A percentile compares a stretch with the other conserved stretches of the same genome.
Conservation (phyloP, 768 basidiomycete species). For the Kwoniella europaea region DNA sequence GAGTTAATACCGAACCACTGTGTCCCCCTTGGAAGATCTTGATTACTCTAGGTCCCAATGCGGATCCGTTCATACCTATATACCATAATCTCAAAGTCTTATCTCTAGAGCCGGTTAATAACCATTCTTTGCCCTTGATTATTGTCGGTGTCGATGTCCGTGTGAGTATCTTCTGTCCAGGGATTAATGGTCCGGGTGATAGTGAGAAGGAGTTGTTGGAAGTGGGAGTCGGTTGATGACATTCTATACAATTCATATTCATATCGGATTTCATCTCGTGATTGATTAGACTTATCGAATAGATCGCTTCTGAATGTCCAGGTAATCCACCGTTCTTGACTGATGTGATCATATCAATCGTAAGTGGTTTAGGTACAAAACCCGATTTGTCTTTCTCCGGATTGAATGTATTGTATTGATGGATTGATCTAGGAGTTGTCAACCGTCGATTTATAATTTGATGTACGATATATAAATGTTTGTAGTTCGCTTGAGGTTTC, state of each 20-base stretch:
- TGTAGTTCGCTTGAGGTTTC: slow-evolving; percentile 48
- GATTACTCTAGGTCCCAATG: slow-evolving; percentile 40
- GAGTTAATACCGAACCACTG: slow-evolving; percentile 48
- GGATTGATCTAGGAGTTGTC: slow-evolving; percentile 3
- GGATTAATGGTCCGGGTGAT: not conserved
- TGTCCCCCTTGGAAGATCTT: slow-evolving; percentile 54
- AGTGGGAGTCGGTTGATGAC: not conserved
- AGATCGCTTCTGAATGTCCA: slow-evolving; percentile 54
- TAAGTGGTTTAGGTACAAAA: slow-evolving; percentile 13
- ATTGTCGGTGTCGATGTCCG: not conserved
- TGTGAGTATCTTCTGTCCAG: slow-evolving; percentile 7
- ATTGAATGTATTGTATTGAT: not conserved
- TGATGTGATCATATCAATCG: slow-evolving; percentile 47
- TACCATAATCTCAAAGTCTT: slow-evolving; percentile 51
- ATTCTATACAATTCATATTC: slow-evolving; percentile 13
- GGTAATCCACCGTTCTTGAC: slow-evolving; percentile 49
- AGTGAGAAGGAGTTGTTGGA: not conserved
- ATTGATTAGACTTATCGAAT: slow-evolving; percentile 47
- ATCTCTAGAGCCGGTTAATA: slow-evolving; percentile 55
- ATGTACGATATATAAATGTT: slow-evolving; percentile 50
- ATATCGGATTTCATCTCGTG: slow-evolving; percentile 43
- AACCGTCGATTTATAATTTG: slow-evolving; percentile 38
- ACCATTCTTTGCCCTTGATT: slow-evolving; percentile 47
- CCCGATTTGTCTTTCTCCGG: not conserved
- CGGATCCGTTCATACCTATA: slow-evolving; percentile 5